phyloP scores from a whole-genome alignment of 768 basidiomycete species.

The Leucocoprinus sp. region DNA sequence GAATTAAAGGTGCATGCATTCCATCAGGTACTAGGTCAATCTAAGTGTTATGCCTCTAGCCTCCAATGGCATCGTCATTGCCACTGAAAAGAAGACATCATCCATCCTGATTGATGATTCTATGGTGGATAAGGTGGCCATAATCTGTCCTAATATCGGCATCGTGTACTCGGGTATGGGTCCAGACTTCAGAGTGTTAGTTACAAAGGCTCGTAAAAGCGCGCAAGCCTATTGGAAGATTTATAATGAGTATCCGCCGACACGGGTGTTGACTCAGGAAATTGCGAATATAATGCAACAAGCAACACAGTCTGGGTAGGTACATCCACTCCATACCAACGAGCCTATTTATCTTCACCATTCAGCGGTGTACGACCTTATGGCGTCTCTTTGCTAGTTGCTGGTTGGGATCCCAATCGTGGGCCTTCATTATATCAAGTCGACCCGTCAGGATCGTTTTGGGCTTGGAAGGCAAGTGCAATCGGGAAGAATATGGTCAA shows the following conservation, averaged over 20 bases:
- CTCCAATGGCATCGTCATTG: slow-evolving; percentile 98
- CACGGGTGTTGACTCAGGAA: slow-evolving; percentile 92
- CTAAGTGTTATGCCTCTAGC: slow-evolving; percentile 38
- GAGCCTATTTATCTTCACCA: slow-evolving; percentile 22
- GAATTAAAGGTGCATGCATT: slow-evolving; percentile 82
- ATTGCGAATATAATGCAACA: slow-evolving; percentile 98
- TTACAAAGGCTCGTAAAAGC: slow-evolving; percentile 92
- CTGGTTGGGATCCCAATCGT: slow-evolving; percentile 92
- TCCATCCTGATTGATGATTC: slow-evolving; percentile 97
- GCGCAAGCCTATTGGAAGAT: slow-evolving; percentile 99
- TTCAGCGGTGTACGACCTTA: slow-evolving; percentile 95
- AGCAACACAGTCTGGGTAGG: slow-evolving; percentile 94
- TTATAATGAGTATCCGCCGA: slow-evolving; percentile 96
- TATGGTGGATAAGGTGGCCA: slow-evolving; percentile 94
- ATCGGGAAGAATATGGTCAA: slow-evolving; percentile 99
- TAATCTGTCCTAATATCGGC: slow-evolving; percentile 98
- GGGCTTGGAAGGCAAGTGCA: slow-evolving; percentile 99
- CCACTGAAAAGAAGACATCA: slow-evolving; percentile 98
- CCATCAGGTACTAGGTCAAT: slow-evolving; percentile 9
- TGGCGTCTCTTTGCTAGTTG: slow-evolving; percentile 93
- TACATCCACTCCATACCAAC: slow-evolving; percentile 20
- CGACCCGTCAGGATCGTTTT: slow-evolving; percentile 97
- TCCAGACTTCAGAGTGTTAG: slow-evolving; percentile 92
- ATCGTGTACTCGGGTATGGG: slow-evolving; percentile 99
- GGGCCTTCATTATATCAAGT: slow-evolving; percentile 98